Percentiles rank a stretch among this genome's conserved stretches.
phyloP scores from a whole-genome alignment of 139 green algal species.

The Gonium pectorale region DNA sequence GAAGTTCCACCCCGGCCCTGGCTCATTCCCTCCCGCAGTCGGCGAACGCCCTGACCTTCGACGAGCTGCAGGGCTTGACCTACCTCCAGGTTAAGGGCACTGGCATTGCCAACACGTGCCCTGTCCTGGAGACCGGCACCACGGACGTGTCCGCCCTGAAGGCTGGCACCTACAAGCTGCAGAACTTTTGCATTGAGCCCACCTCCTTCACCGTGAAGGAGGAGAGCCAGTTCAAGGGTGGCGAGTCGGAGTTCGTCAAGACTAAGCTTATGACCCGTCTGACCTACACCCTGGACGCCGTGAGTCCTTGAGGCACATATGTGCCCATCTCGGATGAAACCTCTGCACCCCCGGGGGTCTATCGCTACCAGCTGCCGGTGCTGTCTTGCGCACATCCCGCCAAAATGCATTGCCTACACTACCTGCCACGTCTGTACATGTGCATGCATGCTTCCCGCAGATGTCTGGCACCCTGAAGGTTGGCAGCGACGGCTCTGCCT shows the following conservation, averaged over 20 bases:
- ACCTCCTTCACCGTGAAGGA: slow-evolving; percentile 95
- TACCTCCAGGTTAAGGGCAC: slow-evolving; percentile 99
- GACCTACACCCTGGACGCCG: slow-evolving; percentile 98
- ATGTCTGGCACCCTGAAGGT: slow-evolving; percentile 91
- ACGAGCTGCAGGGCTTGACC: slow-evolving; percentile 96
- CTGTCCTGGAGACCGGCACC: slow-evolving; percentile 84
- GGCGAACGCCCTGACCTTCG: slow-evolving; percentile 92
- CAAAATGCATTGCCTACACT: too few relatives aligned
- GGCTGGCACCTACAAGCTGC: slow-evolving; percentile 92
- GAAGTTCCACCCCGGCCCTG: too few relatives aligned
- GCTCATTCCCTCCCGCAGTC: too few relatives aligned
- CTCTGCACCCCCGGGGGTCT: too few relatives aligned
- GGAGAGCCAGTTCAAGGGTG: slow-evolving; percentile 81
- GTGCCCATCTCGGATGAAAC: too few relatives aligned
- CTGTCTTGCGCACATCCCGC: too few relatives aligned
- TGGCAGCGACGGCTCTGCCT: slow-evolving; percentile 85
- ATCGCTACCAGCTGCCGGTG: too few relatives aligned
- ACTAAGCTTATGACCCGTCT: slow-evolving; percentile 99
- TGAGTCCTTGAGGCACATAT: too few relatives aligned
- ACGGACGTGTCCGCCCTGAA: slow-evolving; percentile 88
- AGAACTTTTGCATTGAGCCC: slow-evolving; percentile 99
- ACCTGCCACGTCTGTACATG: too few relatives aligned
- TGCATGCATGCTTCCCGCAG: too few relatives aligned
- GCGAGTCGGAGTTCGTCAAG: slow-evolving; percentile 91
- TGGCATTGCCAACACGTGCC: slow-evolving; percentile 99